phyloP scores from a whole-genome alignment of 1,284 basidiomycete species.

The Neolentinus lepideus region DNA sequence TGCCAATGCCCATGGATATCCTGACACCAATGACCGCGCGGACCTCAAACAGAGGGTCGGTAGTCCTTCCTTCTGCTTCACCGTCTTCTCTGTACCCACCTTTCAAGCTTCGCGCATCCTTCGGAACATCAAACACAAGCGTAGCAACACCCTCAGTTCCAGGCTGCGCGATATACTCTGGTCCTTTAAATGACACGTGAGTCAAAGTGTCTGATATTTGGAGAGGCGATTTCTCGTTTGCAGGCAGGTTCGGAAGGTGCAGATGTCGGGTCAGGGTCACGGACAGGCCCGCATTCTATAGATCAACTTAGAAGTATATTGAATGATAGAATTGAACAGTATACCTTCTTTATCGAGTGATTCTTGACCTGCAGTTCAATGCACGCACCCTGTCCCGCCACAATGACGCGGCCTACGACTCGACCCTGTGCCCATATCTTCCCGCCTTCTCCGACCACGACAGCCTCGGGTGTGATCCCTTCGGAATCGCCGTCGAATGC shows the following conservation, averaged over 20 bases:
- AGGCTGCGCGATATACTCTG: constrained; percentile 64
- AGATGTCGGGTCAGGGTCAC: constrained; percentile 53
- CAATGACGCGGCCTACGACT: constrained; percentile 50
- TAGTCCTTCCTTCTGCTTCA: constrained; percentile 22
- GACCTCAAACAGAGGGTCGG: constrained; percentile 59
- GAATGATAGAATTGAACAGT: constrained; percentile 10
- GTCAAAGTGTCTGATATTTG: constrained; percentile 62
- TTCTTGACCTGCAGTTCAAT: constrained; percentile 74
- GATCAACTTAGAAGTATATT: constrained; percentile 1
- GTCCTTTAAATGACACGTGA: constrained; percentile 58
- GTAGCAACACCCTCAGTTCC: constrained; percentile 69
- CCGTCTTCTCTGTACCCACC: constrained; percentile 38
- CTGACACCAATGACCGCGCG: constrained; percentile 46
- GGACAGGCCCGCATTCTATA: constrained; percentile 58
- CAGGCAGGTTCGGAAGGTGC: constrained; percentile 37
- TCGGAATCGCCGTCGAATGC: constrained; percentile 32
- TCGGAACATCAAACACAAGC: constrained; percentile 69
- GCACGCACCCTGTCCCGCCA: constrained; percentile 62
- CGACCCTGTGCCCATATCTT: constrained; percentile 70
- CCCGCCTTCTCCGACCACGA: constrained; percentile 65
- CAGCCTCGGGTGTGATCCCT: constrained; percentile 40
- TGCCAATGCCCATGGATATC: constrained; percentile 56
- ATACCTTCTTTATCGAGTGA: constrained; percentile 67
- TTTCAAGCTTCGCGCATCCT: constrained; percentile 48
- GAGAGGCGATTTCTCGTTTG: constrained; percentile 36